These are phyloP conservation scores for Rhododendron henanense DNA, from an alignment of 148 eudicot species.

Conservation along the genomic window DNA sequence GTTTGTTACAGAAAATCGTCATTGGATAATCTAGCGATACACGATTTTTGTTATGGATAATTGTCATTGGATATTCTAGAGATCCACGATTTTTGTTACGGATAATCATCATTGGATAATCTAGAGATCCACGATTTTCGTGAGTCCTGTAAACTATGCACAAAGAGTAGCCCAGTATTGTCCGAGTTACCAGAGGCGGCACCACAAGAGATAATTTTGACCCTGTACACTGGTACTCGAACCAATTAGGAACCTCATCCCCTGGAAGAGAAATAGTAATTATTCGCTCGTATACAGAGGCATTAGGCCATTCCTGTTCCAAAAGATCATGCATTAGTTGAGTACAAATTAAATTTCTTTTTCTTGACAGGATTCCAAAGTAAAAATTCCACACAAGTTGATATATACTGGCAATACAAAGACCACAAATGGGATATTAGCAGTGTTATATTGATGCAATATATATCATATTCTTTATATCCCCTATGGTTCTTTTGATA, in stretches of 20 bases:
- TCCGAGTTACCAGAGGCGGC: background rate
- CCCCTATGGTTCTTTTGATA: too few relatives aligned
- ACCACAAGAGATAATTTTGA: background rate
- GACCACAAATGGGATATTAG: background rate
- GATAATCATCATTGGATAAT: background rate
- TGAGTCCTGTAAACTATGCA: background rate
- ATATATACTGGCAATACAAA: background rate
- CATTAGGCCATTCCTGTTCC: background rate
- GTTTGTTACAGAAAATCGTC: background rate
- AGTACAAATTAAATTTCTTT: background rate
- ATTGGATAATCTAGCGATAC: background rate
- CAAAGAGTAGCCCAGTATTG: background rate
- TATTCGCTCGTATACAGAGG: accelerated
- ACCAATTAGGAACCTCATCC: background rate
- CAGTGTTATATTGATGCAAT: background rate
- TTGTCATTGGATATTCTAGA: background rate
- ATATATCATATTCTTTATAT: background rate
- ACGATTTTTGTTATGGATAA: background rate
- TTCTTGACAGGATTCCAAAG: background rate
- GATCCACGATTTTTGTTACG: background rate
- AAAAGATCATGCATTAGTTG: background rate
- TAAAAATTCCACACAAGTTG: background rate
- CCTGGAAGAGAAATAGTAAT: background rate
- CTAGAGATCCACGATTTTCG: background rate
- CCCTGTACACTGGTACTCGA: background rate